A percentile compares a stretch with the other conserved stretches of the same genome.
Conservation (phyloP, 73 alveolate species). For the Effrenium voratum region DNA sequence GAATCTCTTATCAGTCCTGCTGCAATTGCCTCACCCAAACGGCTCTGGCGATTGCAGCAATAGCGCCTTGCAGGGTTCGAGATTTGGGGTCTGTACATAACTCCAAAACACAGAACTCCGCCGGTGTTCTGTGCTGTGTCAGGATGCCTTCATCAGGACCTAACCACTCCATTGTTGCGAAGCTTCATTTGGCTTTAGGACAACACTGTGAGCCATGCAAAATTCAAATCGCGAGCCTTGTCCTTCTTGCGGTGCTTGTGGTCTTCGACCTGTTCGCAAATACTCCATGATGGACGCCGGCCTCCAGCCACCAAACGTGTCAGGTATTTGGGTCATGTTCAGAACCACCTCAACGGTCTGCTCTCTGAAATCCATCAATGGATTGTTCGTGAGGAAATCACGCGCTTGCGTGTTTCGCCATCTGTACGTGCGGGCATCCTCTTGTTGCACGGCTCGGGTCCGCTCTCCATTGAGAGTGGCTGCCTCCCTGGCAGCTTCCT, state of each 20-base stretch:
- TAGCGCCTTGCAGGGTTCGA: constrained; percentile 38
- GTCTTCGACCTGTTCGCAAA: constrained; percentile 77
- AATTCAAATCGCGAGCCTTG: constrained; percentile 26
- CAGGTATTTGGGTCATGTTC: constrained; percentile 69
- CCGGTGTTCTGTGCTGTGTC: neutral
- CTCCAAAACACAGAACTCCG: constrained; percentile 2
- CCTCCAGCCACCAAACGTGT: constrained; percentile 13
- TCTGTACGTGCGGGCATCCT: constrained; percentile 51
- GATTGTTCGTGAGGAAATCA: constrained; percentile 9
- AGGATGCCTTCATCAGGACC: neutral
- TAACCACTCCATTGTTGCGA: constrained; percentile 12
- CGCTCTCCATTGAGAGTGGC: constrained; percentile 53
- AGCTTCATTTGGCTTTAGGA: constrained; percentile 22
- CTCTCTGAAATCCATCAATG: constrained; percentile 3
- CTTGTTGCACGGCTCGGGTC: constrained; percentile 26
- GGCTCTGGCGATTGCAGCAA: neutral
- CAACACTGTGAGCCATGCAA: constrained; percentile 43
- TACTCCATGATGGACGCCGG: constrained; percentile 53
- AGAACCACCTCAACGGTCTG: constrained; percentile 47
- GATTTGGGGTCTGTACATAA: constrained; percentile 24
- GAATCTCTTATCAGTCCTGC: constrained; percentile 26
- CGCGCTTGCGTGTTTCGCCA: constrained; percentile 39
- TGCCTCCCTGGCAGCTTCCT: constrained; percentile 46
- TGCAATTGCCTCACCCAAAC: constrained; percentile 37
- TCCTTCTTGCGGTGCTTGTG: constrained; percentile 62